Evolutionary conservation across 257 asterid species (phyloP), one percentile per base, ranked within the genome.

Genomic region (Rubia yunnanensis): DNA sequence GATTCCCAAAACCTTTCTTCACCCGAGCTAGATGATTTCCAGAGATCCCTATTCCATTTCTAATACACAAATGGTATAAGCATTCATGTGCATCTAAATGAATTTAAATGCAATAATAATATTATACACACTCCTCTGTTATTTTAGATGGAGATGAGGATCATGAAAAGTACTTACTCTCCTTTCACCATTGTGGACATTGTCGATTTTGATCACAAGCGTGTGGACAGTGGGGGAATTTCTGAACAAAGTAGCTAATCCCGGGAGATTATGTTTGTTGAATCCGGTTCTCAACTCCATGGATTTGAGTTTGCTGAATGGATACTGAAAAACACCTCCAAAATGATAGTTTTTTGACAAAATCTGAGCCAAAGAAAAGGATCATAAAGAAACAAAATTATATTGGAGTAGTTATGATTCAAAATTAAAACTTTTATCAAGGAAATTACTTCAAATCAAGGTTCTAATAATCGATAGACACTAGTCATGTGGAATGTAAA

Each of bases 1-100:
- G 95, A 85, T 49, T 86, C 96, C 98, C 96, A 91, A 60, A 73
- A 86, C 57, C 73, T 75, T 71, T 91, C 96, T 70, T 83, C 95
- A 13, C 86, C 86, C 0, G 87, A 73, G 77, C 80, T 82, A 14
- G 86, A 71, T 11, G 71, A 58, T 65, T 83, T 84, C 96, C 85
- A 80, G 0, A 78, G 71, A 11, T 85, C 88, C 82, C 77, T 81
- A 77, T 84, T 79, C 94, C 88, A 81, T 78, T 76, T 78, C 94
- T 88, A 79, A 22, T 13, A 59, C 26, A 32, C 64, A 57, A 57
- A 44, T 44, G 52, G 7, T 39, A 39, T 41, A 2, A 44, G 52
- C 22, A 44, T 44, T 15, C 52, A 44, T 44, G 14, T 41, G 14
- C 50, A 44, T 20, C 17, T 15, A 9, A 41, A 6, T 11, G n/a